Percentiles rank a stretch among this genome's conserved stretches.
phyloP scores from a whole-genome alignment of 2,329 filamentous ascomycete species.

The Botrytis deweyae region DNA sequence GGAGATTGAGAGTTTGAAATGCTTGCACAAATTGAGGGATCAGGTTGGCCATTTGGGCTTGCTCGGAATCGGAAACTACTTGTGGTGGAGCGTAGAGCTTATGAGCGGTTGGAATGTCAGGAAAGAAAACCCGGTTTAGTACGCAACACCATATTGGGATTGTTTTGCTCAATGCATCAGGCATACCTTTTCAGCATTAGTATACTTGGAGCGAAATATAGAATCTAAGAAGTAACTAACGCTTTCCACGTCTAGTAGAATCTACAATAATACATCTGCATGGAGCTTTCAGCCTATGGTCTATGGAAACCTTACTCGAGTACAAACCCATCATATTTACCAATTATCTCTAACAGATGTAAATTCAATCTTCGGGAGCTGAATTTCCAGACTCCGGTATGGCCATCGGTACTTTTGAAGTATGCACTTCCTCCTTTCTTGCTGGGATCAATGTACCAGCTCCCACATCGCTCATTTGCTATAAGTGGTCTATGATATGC shows the following conservation, averaged over 20 bases:
- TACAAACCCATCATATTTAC: slow-evolving; percentile 62
- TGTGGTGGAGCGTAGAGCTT: slow-evolving; percentile 68
- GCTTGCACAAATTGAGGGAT: slow-evolving; percentile 55
- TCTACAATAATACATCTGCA: slow-evolving; percentile 78
- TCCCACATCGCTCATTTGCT: slow-evolving; percentile 92
- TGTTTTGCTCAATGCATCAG: slow-evolving; percentile 91
- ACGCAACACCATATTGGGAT: slow-evolving; percentile 92
- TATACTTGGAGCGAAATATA: slow-evolving; percentile 7
- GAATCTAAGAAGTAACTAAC: slow-evolving; percentile 44
- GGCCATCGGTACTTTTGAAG: slow-evolving; percentile 97
- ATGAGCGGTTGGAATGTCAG: slow-evolving; percentile 48
- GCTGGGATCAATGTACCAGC: slow-evolving; percentile 80
- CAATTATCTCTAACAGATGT: slow-evolving; percentile 70
- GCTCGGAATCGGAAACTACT: slow-evolving; percentile 71
- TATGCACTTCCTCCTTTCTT: slow-evolving; percentile 75
- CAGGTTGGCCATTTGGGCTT: slow-evolving; percentile 66
- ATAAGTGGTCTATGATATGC: slow-evolving; percentile 66
- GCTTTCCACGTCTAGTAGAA: slow-evolving; percentile 87
- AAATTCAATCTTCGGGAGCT: slow-evolving; percentile 82
- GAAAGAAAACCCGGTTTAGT: slow-evolving; percentile 77
- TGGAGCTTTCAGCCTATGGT: slow-evolving; percentile 1
- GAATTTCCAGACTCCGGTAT: slow-evolving; percentile 87
- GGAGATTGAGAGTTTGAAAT: slow-evolving; percentile 58
- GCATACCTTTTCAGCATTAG: slow-evolving; percentile 62
- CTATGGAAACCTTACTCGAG: neutral